Conservation (phyloP, 2,329 filamentous ascomycete species). For the Esteya vermicola region DNA sequence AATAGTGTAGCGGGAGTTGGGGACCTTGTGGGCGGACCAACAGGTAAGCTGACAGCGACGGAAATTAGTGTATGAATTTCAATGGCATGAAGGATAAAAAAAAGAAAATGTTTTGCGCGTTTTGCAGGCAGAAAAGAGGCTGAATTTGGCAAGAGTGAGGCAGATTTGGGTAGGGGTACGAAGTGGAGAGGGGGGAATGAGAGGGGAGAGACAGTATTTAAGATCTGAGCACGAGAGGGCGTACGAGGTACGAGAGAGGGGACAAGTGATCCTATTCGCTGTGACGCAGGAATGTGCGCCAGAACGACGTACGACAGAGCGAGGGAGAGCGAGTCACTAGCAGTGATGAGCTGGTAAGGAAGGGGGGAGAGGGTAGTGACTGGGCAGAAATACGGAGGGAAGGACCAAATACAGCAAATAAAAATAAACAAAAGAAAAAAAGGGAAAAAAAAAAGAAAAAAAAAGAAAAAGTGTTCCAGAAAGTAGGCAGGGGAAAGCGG, state of each 20-base stretch:
- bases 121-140: neutral
- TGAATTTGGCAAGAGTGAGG: neutral
- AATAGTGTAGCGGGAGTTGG: no score
- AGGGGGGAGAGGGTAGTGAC: neutral
- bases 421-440: neutral
- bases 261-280: neutral
- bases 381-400: neutral
- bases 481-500: neutral
- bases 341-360: neutral
- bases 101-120: neutral
- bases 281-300: neutral
- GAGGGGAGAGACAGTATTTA: neutral
- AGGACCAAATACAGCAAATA: neutral
- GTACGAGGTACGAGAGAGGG: neutral
- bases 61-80: slow-evolving; percentile 1
- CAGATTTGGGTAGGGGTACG: no score
- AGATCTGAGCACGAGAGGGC: neutral
- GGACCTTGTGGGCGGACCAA: neutral
- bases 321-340: no score
- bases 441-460: neutral
- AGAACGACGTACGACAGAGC: no score
- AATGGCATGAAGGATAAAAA: neutral
- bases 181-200: no score
- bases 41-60: neutral
- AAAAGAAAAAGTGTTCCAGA: neutral